Evolutionary conservation across 2,329 filamentous ascomycete genomes (phyloP).

Genomic region (Fusarium haematococcum): DNA sequence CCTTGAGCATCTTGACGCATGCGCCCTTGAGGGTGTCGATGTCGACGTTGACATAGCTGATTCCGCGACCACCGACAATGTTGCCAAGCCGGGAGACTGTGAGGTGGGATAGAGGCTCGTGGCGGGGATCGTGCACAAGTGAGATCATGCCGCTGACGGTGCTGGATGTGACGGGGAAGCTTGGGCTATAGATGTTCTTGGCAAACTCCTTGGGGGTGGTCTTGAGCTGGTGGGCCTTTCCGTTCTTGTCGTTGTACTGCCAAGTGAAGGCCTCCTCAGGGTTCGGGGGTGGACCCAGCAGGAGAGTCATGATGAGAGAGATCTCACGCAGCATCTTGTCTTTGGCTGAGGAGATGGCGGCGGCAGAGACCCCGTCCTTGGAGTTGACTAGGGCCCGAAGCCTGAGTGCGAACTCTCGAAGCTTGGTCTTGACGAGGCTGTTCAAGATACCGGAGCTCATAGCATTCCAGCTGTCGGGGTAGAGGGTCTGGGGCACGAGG

Average conservation of each 20-base stretch:
- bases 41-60: constrained; percentile 87
- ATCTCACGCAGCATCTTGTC: constrained; percentile 83
- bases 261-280: constrained; percentile 79
- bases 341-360: constrained; percentile 66
- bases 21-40: constrained; percentile 78
- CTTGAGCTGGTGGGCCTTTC: constrained; percentile 71
- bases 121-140: constrained; percentile 86
- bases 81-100: constrained; percentile 86
- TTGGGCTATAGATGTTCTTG: constrained; percentile 71
- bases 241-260: constrained; percentile 80
- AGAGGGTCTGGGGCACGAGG: constrained; percentile 83
- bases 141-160: constrained; percentile 79
- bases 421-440: constrained; percentile 81
- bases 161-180: constrained; percentile 68
- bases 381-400: constrained; percentile 68
- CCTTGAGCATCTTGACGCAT: constrained; percentile 81
- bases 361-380: constrained; percentile 48
- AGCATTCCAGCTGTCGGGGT: constrained; percentile 86
- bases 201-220: constrained; percentile 80
- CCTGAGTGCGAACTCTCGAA: constrained; percentile 84
- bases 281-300: constrained; percentile 82
- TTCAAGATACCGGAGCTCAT: constrained; percentile 78
- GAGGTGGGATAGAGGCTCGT: constrained; percentile 77
- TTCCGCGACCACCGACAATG: constrained; percentile 78
- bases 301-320: constrained; percentile 83